Evolutionary conservation across 2,329 filamentous ascomycete genomes (phyloP), one percentile per base, ranked within the genome.

Genomic region (Neodidymelliopsis sp.): DNA sequence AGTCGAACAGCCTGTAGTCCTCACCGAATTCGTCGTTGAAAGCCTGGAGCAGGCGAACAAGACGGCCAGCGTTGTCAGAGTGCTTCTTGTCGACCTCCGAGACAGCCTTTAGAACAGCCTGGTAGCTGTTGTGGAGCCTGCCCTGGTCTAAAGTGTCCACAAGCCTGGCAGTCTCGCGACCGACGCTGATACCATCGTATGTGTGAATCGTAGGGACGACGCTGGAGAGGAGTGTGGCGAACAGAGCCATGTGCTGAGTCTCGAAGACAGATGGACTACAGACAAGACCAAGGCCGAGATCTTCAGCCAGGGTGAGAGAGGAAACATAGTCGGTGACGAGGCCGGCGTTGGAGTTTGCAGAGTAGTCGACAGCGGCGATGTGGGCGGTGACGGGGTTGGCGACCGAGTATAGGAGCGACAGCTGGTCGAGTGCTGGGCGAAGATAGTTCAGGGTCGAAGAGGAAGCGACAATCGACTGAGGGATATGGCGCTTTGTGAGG

Each of bases 21-120:
- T 94, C 97, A 49, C 93, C 94, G 18, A 99, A 85, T 77, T 97
- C 91, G 55, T 85, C 84, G 74, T 97, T 99, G 76, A 95, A 86
- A 16, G 87, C 82, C 56, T 84, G 81, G 39, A 95, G 78, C 6
- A 93, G 77, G 60, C 85, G 84, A 33, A 86, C 73, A n/a, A 86
- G 79, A 74, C 88, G 91, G 54, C 85, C 87, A 43, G 90, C 88
- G 30, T 81, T 79, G 71, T 89, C 87, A 4, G 87, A 77, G 59
- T 84, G 84, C 68, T 87, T 89, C 73, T 85, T 87, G 64, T 86
- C 84, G 10, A 87, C 75, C 48, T 81, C 82, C 29, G 81, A 79
- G 15, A 84, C 77, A 53, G 84, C 82, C 60, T 84, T 79, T 29
- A 85, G 74, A 33, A 93, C 81, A 53, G 82, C 82, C 63, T 83